Evolutionary conservation across 371 early-diverging fungal genomes (phyloP).

Genomic region (Actinomucor elegans): DNA sequence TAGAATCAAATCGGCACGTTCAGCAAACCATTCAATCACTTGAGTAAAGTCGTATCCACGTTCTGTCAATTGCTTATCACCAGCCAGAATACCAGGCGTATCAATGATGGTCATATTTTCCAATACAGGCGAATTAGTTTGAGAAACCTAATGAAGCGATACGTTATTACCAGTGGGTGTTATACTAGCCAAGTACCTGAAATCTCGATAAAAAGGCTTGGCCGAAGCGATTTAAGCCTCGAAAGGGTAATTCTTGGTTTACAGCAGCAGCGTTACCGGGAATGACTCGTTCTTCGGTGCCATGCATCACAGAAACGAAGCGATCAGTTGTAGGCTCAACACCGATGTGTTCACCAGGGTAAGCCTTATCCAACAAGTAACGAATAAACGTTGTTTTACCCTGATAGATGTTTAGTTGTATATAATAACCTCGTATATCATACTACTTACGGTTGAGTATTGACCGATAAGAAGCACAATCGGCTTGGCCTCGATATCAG

Average conservation of each 20-base stretch:
- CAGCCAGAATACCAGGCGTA: slow-evolving; percentile 87
- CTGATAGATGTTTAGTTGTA: too few relatives aligned
- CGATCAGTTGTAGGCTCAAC: slow-evolving; percentile 88
- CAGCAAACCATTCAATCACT: slow-evolving; percentile 88
- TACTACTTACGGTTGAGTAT: slow-evolving; percentile 74
- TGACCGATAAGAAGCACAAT: slow-evolving; percentile 85
- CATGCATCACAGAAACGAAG: slow-evolving; percentile 85
- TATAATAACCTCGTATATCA: too few relatives aligned
- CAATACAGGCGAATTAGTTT: slow-evolving; percentile 71
- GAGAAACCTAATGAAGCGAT: slow-evolving; percentile 57
- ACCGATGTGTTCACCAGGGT: slow-evolving; percentile 88
- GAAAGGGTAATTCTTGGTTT: slow-evolving; percentile 78
- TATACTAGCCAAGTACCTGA: slow-evolving; percentile 48
- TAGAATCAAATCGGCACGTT: slow-evolving; percentile 83
- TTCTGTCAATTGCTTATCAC: slow-evolving; percentile 79
- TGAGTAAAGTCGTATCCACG: slow-evolving; percentile 83
- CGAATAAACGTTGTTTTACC: slow-evolving; percentile 89
- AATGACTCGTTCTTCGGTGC: slow-evolving; percentile 67
- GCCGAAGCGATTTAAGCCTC: slow-evolving; percentile 75
- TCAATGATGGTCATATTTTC: slow-evolving; percentile 85
- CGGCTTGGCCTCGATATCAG: slow-evolving; percentile 84
- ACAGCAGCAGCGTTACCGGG: slow-evolving; percentile 92
- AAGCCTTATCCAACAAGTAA: slow-evolving; percentile 77
- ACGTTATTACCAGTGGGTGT: not conserved
- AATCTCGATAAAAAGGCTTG: slow-evolving; percentile 80